These are phyloP conservation scores for Mucor irregularis DNA, from an alignment of 371 early-diverging fungal species.

Conservation along the genomic window DNA sequence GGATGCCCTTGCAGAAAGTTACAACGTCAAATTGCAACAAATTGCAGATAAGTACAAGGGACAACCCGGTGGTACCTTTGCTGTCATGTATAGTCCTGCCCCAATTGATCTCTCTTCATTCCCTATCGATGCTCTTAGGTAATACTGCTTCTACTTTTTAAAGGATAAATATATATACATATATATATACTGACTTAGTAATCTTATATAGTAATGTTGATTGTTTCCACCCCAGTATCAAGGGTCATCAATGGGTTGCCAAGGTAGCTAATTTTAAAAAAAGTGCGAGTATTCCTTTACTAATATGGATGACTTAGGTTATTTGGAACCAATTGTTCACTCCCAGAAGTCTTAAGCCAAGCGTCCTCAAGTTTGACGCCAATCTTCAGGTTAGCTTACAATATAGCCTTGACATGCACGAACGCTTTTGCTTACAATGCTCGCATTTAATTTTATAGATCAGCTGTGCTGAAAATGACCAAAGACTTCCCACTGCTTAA, in stretches of 20 bases:
- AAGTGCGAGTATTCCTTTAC: not conserved
- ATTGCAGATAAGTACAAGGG: constrained; percentile 21
- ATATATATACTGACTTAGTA: not conserved
- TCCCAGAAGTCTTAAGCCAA: constrained; percentile 9
- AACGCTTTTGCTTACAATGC: not conserved
- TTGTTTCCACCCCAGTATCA: constrained; percentile 23
- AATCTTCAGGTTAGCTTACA: constrained; percentile 15
- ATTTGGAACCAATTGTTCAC: constrained; percentile 28
- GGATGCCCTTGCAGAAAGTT: constrained; percentile 18
- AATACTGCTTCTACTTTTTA: too few relatives aligned
- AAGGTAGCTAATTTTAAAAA: constrained; percentile 6
- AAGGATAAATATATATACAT: not conserved
- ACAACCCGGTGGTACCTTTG: constrained; percentile 15
- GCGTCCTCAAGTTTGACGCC: constrained; percentile 6
- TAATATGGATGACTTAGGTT: not conserved
- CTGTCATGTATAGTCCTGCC: constrained; percentile 27
- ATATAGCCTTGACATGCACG: not conserved
- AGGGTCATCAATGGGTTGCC: constrained; percentile 24
- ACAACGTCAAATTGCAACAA: constrained; percentile 5
- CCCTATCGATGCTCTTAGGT: constrained; percentile 28
- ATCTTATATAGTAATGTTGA: constrained; percentile 5
- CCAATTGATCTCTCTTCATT: constrained; percentile 21
- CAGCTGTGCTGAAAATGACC: constrained; percentile 8
- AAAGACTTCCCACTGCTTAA: constrained; percentile 11
- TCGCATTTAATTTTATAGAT: not conserved